These are phyloP conservation scores for Xerocomus brunneocitrinus DNA, from an alignment of 768 basidiomycete genomes.

Conservation along the genomic window DNA sequence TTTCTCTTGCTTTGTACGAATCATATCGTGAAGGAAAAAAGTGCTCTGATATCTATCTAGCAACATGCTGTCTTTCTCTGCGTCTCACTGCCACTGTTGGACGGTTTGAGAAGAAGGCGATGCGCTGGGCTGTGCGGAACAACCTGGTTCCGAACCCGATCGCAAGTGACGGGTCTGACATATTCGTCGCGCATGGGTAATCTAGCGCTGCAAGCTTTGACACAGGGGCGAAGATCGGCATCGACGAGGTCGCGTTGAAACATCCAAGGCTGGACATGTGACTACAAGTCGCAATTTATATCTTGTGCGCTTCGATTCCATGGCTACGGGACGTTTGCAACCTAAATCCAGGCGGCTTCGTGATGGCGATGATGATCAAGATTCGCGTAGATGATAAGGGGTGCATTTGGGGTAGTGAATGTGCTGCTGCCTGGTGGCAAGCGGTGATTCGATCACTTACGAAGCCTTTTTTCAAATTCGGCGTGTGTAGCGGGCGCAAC, in stretches of 20 bases:
- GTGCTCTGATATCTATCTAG: constrained; percentile 13
- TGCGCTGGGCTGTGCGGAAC: neutral
- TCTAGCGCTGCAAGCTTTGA: neutral
- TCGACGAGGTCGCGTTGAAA: neutral
- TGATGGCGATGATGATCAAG: neutral
- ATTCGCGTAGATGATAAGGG: neutral
- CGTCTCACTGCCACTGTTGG: neutral
- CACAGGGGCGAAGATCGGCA: neutral
- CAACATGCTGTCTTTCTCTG: neutral
- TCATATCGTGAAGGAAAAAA: neutral
- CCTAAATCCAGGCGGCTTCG: neutral
- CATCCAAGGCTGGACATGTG: neutral
- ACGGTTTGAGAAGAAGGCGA: too few species aligned
- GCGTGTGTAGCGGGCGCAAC: neutral
- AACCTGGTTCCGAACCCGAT: neutral
- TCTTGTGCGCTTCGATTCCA: neutral
- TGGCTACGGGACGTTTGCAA: neutral
- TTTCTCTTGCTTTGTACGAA: constrained; percentile 9
- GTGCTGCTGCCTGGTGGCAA: neutral
- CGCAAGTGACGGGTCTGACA: neutral
- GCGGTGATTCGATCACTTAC: neutral
- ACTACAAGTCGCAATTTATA: neutral
- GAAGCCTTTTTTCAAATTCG: neutral
- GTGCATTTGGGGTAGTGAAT: neutral
- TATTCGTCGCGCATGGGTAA: neutral